Percentiles rank a stretch among this genome's conserved stretches.
Conservation (phyloP, 768 basidiomycete genomes). For the Podaxis rugospora region DNA sequence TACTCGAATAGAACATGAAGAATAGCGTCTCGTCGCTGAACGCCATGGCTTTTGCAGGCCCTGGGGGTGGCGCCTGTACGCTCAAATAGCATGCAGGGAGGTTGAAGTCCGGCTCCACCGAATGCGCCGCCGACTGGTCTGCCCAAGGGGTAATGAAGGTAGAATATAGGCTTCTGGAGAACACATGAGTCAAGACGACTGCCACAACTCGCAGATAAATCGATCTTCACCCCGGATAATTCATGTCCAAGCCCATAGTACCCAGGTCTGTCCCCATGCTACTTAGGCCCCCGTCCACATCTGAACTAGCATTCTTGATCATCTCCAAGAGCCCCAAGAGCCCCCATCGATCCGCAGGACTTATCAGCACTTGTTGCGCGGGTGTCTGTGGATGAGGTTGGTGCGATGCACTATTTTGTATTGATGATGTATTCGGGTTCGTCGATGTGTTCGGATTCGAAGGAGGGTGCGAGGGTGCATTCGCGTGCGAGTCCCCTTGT, state of each 20-base stretch:
- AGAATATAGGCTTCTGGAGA: slow-evolving; percentile 73
- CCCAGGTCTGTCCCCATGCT: slow-evolving; percentile 89
- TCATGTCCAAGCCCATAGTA: slow-evolving; percentile 89
- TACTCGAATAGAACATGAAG: slow-evolving; percentile 96
- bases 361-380: slow-evolving; percentile 88
- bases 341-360: slow-evolving; percentile 95
- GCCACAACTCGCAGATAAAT: slow-evolving; percentile 12
- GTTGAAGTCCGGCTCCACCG: slow-evolving; percentile 89
- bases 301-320: slow-evolving; percentile 74
- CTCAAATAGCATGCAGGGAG: slow-evolving; percentile 86
- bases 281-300: slow-evolving; percentile 77
- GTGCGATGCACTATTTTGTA: slow-evolving; percentile 29
- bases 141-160: slow-evolving; percentile 97
- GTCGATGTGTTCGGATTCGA: slow-evolving; percentile 29
- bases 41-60: slow-evolving; percentile 70
- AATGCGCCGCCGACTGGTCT: slow-evolving; percentile 79
- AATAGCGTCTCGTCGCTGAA: slow-evolving; percentile 97
- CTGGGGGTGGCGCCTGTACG: slow-evolving; percentile 83
- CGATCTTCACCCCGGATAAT: slow-evolving; percentile 66
- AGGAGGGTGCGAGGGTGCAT: slow-evolving; percentile 29
- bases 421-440: slow-evolving; percentile 28
- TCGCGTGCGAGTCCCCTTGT: slow-evolving; percentile 27
- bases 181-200: slow-evolving; percentile 13
- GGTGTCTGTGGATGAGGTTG: slow-evolving; percentile 75
- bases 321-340: slow-evolving; percentile 79